phyloP scores from a whole-genome alignment of 2,329 filamentous ascomycete species.

The Aspergillus calidoustus region DNA sequence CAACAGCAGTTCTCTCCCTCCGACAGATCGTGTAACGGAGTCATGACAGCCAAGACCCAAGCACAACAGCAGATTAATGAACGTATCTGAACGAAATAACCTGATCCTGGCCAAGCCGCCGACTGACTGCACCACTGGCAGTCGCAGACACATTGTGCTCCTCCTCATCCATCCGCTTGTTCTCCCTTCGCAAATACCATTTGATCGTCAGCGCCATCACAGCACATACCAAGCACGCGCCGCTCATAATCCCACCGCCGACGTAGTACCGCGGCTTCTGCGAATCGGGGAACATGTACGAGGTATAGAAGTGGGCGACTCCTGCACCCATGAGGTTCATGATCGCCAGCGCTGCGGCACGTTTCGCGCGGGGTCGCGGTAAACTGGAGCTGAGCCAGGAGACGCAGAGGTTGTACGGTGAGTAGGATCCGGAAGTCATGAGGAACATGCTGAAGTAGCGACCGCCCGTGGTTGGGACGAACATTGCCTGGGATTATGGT shows the following conservation, averaged over 20 bases:
- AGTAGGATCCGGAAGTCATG: slow-evolving; percentile 7
- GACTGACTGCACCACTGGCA: slow-evolving; percentile 2
- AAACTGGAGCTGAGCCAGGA: slow-evolving; percentile 3
- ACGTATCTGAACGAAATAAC: slow-evolving; percentile 10
- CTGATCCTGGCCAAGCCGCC: slow-evolving; percentile 4
- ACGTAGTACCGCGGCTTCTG: slow-evolving; percentile 5
- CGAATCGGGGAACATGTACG: slow-evolving; percentile 6
- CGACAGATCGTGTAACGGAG: neutral
- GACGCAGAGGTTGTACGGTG: slow-evolving; percentile 8
- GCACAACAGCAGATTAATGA: neutral
- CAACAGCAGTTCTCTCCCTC: neutral
- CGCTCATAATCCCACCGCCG: slow-evolving; percentile 1
- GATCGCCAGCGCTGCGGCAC: slow-evolving; percentile 5
- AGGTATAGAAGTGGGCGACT: slow-evolving; percentile 11
- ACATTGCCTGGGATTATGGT: neutral
- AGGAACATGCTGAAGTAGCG: slow-evolving; percentile 15
- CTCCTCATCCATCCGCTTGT: slow-evolving; percentile 6
- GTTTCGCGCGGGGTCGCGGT: neutral
- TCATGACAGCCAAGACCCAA: neutral
- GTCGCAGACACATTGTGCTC: neutral
- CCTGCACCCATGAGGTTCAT: slow-evolving; percentile 11
- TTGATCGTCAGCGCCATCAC: slow-evolving; percentile 7
- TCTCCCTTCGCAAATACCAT: slow-evolving; percentile 2
- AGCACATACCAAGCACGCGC: neutral
- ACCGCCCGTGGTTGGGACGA: slow-evolving; percentile 6